Evolutionary conservation across 2,329 filamentous ascomycete species (phyloP).

Genomic region (Hortaea werneckii): DNA sequence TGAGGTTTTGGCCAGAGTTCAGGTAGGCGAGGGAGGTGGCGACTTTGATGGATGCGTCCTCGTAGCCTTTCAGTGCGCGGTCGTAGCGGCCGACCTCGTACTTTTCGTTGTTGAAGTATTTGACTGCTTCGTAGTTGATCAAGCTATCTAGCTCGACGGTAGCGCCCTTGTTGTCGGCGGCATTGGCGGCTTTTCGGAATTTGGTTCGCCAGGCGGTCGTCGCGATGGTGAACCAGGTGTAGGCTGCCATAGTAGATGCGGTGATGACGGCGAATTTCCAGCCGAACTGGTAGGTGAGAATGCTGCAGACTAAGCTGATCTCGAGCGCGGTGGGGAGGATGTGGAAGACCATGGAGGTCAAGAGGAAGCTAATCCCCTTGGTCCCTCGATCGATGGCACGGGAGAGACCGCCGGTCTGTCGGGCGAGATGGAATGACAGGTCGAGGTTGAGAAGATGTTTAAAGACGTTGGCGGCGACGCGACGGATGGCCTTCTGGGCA

Average conservation of each 20-base stretch:
- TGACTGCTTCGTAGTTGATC: constrained; percentile 98
- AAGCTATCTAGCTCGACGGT: constrained; percentile 93
- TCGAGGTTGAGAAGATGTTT: constrained; percentile 81
- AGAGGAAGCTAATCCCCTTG: constrained; percentile 93
- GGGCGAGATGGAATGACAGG: constrained; percentile 83
- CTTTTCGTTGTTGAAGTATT: constrained; percentile 98
- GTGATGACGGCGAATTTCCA: constrained; percentile 87
- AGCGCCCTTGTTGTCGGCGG: constrained; percentile 88
- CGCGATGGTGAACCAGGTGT: constrained; percentile 92
- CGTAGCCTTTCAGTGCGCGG: constrained; percentile 72
- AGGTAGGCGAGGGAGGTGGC: constrained; percentile 86
- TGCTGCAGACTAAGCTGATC: constrained; percentile 91
- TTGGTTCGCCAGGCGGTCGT: constrained; percentile 97
- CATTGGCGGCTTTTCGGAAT: constrained; percentile 89
- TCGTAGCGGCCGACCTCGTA: constrained; percentile 90
- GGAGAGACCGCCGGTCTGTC: constrained; percentile 90
- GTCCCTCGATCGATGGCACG: constrained; percentile 92
- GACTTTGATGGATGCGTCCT: constrained; percentile 92
- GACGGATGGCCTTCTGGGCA: constrained; percentile 89
- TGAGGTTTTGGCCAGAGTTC: constrained; percentile 92
- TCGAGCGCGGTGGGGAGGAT: constrained; percentile 88
- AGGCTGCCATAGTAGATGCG: constrained; percentile 78
- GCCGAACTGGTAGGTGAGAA: constrained; percentile 92
- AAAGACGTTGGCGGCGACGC: constrained; percentile 86
- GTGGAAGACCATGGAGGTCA: constrained; percentile 98